phyloP scores from a whole-genome alignment of 2,329 filamentous ascomycete genomes.

The Lasiodiplodia sp. region DNA sequence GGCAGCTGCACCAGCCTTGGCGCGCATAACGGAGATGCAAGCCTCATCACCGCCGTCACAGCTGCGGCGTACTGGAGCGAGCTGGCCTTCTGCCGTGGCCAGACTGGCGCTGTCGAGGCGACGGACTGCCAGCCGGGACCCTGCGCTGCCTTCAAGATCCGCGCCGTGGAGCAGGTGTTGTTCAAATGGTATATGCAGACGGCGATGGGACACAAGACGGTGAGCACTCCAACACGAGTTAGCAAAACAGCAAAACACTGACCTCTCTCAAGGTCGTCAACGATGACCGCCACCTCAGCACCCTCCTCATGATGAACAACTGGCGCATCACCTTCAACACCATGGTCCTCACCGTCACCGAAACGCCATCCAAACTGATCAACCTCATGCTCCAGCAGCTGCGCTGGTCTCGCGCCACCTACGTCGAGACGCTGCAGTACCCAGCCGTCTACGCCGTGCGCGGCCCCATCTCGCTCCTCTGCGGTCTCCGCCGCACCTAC shows the following conservation, averaged over 20 bases:
- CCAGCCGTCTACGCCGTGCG: conserved; percentile 46
- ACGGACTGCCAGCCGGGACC: conserved; percentile 50
- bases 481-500: conserved; percentile 42
- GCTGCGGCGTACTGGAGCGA: conserved; percentile 47
- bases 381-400: conserved; percentile 49
- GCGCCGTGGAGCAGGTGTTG: conserved; percentile 41
- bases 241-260: background rate
- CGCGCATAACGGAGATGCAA: conserved; percentile 45
- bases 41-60: conserved; percentile 41
- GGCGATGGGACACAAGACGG: conserved; percentile 44
- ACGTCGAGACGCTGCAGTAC: conserved; percentile 48
- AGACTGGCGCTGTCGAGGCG: conserved; percentile 40
- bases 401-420: conserved; percentile 46
- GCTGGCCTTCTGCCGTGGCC: conserved; percentile 44
- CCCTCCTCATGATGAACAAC: conserved; percentile 44
- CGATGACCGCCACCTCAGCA: conserved; percentile 50
- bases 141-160: conserved; percentile 45
- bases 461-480: conserved; percentile 46
- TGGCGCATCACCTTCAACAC: conserved; percentile 47
- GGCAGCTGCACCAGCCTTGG: conserved; percentile 45
- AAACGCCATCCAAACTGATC: conserved; percentile 45
- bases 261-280: conserved; percentile 40
- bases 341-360: conserved; percentile 46
- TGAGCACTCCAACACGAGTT: conserved; percentile 21
- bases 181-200: conserved; percentile 49